Conservation (phyloP, 768 basidiomycete species). For the Suillus placidus region DNA sequence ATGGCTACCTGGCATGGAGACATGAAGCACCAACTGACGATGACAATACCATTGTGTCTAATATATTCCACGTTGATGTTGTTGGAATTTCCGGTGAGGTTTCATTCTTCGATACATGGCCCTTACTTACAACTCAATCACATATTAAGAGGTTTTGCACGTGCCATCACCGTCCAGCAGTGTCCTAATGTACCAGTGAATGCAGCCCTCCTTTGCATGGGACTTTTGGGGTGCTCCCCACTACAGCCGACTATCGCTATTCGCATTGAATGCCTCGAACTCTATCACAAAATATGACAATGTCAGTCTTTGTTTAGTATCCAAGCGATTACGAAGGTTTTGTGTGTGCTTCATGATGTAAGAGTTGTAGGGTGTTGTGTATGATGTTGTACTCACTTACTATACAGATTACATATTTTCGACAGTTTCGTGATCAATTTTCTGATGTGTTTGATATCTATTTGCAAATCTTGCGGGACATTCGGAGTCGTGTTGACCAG, state of each 20-base stretch:
- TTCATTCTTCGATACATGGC: not conserved
- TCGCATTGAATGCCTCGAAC: not conserved
- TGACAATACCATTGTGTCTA: not conserved
- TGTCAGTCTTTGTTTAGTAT: not conserved
- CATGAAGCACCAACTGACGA: not conserved
- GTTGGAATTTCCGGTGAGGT: not conserved
- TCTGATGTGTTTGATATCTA: not conserved
- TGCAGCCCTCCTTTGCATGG: not conserved
- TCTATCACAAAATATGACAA: not conserved
- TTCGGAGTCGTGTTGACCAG: not conserved
- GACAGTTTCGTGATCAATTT: not conserved
- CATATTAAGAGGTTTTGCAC: not conserved
- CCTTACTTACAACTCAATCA: not conserved
- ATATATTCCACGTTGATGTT: not conserved
- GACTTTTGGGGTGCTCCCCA: conserved; percentile 5
- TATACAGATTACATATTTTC: conserved; percentile 3
- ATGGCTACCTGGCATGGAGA: not conserved
- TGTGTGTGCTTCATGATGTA: conserved; percentile 2
- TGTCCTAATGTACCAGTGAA: not conserved
- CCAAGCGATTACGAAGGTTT: conserved; percentile 1
- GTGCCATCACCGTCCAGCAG: not conserved
- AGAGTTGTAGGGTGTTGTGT: not conserved
- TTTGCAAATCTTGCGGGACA: not conserved
- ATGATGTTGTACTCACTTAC: not conserved
- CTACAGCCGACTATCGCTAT: not conserved